Evolutionary conservation across 352 stramenopile species (phyloP), one percentile per base, ranked within the genome.

Genomic region (Phytophthora rubi): DNA sequence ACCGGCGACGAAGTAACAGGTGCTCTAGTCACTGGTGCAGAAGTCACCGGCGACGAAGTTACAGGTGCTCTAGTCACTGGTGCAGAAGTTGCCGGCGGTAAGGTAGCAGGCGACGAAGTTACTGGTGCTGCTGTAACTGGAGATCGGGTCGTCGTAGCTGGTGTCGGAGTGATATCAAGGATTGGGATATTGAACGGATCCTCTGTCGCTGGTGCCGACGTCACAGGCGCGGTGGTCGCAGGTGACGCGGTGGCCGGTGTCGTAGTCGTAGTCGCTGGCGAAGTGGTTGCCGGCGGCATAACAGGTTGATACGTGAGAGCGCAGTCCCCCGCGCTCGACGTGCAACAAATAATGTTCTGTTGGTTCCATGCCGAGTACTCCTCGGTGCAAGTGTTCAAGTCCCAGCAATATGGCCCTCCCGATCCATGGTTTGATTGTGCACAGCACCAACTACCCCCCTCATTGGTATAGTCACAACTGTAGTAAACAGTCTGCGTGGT

Each of bases 281-380:
- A 4, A 30, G 48, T 61, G 16, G 68, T 59, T n/a, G 63, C 15
- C 15, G 63, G 61, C 13, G 69, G 74, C 75, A 89, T 82, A 13
- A 66, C 35, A 2, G 55, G 45, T 53, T 82, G 48, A 61, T 82
- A 86, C 18, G 80, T 87, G 9, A 80, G 37, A 7, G 61, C 59
- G 37, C 82, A 90, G 10, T 78, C 62, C 16, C 53, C 64, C 16
- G 75, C 54, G 12, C 59, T 75, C 2, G 39, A 47, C 7, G 72
- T 70, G 53, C 82, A 90, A 49, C 82, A 90, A 65, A 90, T 85
- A 16, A 82, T 35, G 72, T 88, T 88, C 54, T 87, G 71, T 12
- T 74, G 65, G 60, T 71, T 77, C 80, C 80, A 88, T 1, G 44
- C 23, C 26, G 54, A 65, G 23, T 68, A 79, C 4, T 80, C 61